Percentiles rank a stretch among this genome's conserved stretches.
Conservation (phyloP, 306 rosid species). For the Lathyrus aphaca region DNA sequence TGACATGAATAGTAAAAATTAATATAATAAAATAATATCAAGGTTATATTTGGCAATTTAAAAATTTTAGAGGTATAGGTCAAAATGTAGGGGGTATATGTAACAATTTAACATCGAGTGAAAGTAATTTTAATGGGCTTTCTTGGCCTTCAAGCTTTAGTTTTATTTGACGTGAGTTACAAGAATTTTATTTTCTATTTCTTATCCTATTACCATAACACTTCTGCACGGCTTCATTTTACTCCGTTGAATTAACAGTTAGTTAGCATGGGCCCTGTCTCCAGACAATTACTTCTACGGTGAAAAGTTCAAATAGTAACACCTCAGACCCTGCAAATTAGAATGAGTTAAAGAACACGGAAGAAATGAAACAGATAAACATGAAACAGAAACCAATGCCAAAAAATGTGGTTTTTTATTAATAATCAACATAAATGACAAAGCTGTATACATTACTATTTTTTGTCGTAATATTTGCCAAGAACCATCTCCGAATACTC, state of each 20-base stretch:
- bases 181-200: constrained; percentile 9
- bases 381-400: constrained; percentile 22
- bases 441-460: constrained; percentile 40
- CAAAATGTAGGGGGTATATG: too few species aligned
- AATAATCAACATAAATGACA: constrained; percentile 7
- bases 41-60: too few species aligned
- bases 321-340: constrained; percentile 38
- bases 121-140: constrained; percentile 5
- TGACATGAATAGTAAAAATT: too few species aligned
- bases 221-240: constrained; percentile 16
- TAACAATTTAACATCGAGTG: not conserved
- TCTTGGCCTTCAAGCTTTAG: not conserved
- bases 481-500: constrained; percentile 88
- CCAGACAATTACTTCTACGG: constrained; percentile 19
- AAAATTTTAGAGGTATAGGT: too few species aligned
- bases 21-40: too few species aligned
- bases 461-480: constrained; percentile 78
- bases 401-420: constrained; percentile 13
- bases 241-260: constrained; percentile 31
- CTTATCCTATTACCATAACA: not conserved
- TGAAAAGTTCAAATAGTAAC: not conserved
- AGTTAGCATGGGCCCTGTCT: constrained; percentile 4
- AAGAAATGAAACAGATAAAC: constrained; percentile 22
- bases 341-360: not conserved
- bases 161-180: constrained; percentile 6